Conservation (phyloP, 345 rosid species). For the Euphorbia pulcherrima region DNA sequence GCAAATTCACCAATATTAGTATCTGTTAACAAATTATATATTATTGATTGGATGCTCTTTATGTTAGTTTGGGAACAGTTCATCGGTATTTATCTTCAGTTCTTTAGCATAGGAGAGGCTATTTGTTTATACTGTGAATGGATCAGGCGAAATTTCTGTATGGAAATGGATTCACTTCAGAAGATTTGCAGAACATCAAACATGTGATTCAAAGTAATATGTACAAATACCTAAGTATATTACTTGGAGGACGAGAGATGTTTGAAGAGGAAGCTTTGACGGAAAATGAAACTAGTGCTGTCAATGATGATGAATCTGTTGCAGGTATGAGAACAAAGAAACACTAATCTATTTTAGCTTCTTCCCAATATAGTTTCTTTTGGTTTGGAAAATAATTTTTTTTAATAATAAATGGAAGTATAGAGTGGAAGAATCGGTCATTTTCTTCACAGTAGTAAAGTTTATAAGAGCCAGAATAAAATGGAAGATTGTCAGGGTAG, state of each 20-base stretch:
- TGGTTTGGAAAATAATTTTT: neutral
- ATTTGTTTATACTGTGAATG: neutral
- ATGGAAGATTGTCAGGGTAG: no score
- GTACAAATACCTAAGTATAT: no score
- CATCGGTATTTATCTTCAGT: neutral
- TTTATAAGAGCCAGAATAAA: neutral
- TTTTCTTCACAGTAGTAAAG: neutral
- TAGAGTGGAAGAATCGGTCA: neutral
- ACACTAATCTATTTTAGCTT: neutral
- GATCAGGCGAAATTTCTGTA: constrained; percentile 53
- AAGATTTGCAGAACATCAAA: constrained; percentile 54
- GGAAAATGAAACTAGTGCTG: no score
- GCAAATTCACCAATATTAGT: neutral
- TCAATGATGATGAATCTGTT: no score
- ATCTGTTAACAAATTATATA: neutral
- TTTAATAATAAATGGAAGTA: neutral
- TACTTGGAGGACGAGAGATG: no score
- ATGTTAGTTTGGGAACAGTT: neutral
- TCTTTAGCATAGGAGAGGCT: constrained; percentile 4
- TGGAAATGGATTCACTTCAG: constrained; percentile 45
- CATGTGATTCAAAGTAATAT: constrained; percentile 51
- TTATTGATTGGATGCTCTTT: neutral
- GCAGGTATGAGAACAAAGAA: constrained; percentile 27
- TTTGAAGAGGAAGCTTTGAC: no score
- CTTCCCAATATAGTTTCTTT: neutral